phyloP scores from a whole-genome alignment of 202 grass and related monocot species.

The Schoenoplectus triqueter region DNA sequence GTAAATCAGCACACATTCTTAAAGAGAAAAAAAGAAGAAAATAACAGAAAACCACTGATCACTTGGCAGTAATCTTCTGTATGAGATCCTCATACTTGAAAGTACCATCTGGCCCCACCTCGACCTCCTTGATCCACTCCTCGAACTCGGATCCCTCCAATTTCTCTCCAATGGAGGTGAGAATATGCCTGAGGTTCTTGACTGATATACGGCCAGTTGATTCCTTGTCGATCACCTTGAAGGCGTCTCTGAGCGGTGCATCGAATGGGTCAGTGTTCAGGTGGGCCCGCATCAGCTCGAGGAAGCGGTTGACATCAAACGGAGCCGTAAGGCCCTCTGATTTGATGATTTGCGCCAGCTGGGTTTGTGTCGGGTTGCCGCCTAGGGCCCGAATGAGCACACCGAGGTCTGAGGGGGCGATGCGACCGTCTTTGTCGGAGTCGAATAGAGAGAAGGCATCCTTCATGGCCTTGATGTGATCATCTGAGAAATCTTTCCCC shows the following conservation, averaged over 20 bases:
- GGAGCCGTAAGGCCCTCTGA: slow-evolving; percentile 77
- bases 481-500: slow-evolving; percentile 72
- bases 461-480: slow-evolving; percentile 91
- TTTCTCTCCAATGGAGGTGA: slow-evolving; percentile 94
- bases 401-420: slow-evolving; percentile 87
- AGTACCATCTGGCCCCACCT: slow-evolving; percentile 78
- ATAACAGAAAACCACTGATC: slow-evolving; percentile 29
- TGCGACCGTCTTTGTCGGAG: slow-evolving; percentile 85
- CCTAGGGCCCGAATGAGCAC: slow-evolving; percentile 95
- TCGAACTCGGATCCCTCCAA: slow-evolving; percentile 88
- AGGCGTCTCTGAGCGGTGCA: slow-evolving; percentile 83
- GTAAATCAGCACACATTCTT: slow-evolving; percentile 20
- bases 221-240: slow-evolving; percentile 99
- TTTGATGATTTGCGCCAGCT: slow-evolving; percentile 75
- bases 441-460: slow-evolving; percentile 97
- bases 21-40: neutral
- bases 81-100: slow-evolving; percentile 98
- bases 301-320: slow-evolving; percentile 90
- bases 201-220: slow-evolving; percentile 69
- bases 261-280: slow-evolving; percentile 91
- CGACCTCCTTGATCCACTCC: slow-evolving; percentile 98
- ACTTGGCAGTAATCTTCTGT: slow-evolving; percentile 93
- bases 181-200: slow-evolving; percentile 88
- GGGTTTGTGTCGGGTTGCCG: slow-evolving; percentile 89
- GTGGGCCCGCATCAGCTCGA: slow-evolving; percentile 85